phyloP scores from a whole-genome alignment of 2,329 filamentous ascomycete species.

The Penicillium sp. region DNA sequence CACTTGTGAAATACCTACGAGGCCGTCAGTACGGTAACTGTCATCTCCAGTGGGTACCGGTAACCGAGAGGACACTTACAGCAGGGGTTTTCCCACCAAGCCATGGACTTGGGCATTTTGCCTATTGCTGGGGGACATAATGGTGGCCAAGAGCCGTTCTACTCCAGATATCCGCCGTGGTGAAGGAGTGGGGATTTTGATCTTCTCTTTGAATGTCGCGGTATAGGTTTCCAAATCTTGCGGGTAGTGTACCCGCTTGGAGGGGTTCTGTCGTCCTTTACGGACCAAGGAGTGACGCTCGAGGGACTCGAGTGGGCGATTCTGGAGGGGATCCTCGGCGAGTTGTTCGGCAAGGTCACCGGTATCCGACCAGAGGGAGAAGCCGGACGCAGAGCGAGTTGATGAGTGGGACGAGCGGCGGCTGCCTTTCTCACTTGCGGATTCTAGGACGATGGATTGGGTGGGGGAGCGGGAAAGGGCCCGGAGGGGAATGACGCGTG shows the following conservation, averaged over 20 bases:
- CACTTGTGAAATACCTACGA: conserved; percentile 85
- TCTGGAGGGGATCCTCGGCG: conserved; percentile 74
- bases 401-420: conserved; percentile 54
- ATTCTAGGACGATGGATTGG: conserved; percentile 38
- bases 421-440: conserved; percentile 50
- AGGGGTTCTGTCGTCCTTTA: conserved; percentile 39
- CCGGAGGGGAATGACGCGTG: conserved; percentile 75
- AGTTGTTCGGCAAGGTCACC: conserved; percentile 93
- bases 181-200: conserved; percentile 71
- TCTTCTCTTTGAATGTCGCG: conserved; percentile 48
- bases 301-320: conserved; percentile 65
- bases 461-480: conserved; percentile 55
- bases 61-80: conserved; percentile 57
- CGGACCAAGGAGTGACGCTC: conserved; percentile 59
- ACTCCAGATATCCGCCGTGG: conserved; percentile 63
- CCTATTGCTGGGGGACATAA: conserved; percentile 78
- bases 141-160: conserved; percentile 70
- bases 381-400: conserved; percentile 61
- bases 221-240: conserved; percentile 46
- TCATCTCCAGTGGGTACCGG: background rate
- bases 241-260: conserved; percentile 71
- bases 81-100: conserved; percentile 89
- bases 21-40: conserved; percentile 21
- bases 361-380: conserved; percentile 88
- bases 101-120: conserved; percentile 74